Base-by-base conservation (phyloP, 306 rosid genomes). In the Prunus padus region DNA sequence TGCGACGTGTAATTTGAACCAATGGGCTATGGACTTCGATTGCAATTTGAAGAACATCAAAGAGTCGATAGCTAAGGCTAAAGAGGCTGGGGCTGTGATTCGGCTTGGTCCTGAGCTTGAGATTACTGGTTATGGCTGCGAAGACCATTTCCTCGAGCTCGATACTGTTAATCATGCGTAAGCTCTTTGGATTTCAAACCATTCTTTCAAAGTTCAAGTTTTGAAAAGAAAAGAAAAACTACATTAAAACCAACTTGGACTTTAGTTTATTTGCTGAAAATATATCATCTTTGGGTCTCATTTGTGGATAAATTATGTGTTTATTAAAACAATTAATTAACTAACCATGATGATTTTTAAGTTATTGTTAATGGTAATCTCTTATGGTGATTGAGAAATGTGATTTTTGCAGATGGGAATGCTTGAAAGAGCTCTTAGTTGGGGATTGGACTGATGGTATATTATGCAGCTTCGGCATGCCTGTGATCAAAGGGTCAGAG, bases 21-120 rank as follows among this genome's bases (percentile, higher is more conserved):
- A 95, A 82, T 95, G 98, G 97, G 98, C 98, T 42, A 90, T 95
- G 98, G 98, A 95, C 78, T 90, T 92, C 74, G 93, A 92, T 69
- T 86, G 75, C 79, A 95, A 95, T 82, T 33, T 84, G 2, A 82
- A 85, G 44, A 85, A 82, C 87, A 95, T 92, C 82, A 92, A 89
- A 77, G 83, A 87, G 5, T 95, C 98, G 13, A 86, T 95, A 50
- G 68, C 81, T 14, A 47, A 71, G 69, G 91, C 96, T 45, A 95
- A 89, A 78, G 71, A 84, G 64, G 88, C 91, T 46, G 97, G 96
- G 15, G 98, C 98, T 28, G 89, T 76, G 51, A 82, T 95, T 64
- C 67, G 98, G 22, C 97, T 95, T 3, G 97, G 98, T 3, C 98
- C 97, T 3, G 98, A 95, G 88, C 97, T 95, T 25, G 98, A 95